Evolutionary conservation across 345 rosid genomes (phyloP), one percentile per base, ranked within the genome.

Genomic region (Pistacia integerrima): DNA sequence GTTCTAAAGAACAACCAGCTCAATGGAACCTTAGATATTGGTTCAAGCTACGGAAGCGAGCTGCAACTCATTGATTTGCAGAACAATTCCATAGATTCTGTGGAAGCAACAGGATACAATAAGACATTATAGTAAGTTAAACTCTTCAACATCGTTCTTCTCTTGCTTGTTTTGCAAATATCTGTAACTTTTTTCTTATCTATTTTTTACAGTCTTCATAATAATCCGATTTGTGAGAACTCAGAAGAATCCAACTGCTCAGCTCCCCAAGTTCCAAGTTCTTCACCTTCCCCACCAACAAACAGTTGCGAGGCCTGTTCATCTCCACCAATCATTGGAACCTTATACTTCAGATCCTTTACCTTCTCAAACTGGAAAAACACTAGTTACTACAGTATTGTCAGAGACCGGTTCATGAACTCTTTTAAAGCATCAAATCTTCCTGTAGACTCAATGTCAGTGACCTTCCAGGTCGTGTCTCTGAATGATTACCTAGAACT

Each of bases 261-360:
- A 30, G 33, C 33, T 30, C 33, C 74, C 12, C 73, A 8, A 36
- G 18, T 35, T 17, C 41, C 76, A 36, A 65, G 77, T 72, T 38
- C 81, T 44, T 58, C 87, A 1, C 86, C 78, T 64, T 57, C 83
- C 4, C 87, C 97, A 13, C 81, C 80, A 8, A 73, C 82, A 44
- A 52, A 75, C 59, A 87, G 78, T 59, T 95, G 99, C 70, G 20
- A 8, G 3, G 83, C 79, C n/a, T 93, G 99, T 64, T 85, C 88
- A 18, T 65, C 82, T 80, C 90, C 99, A 36, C 91, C 99, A 36
- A 80, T 82, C 81, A 87, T 74, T 7, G 98, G 99, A 76, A 75
- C 61, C 35, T 57, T 95, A 65, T 1, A 5, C 54, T 88, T 95
- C 82, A 86, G 92, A 52, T 81, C 91, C 69, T 80, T 88, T 83